phyloP scores from a whole-genome alignment of 2,329 filamentous ascomycete species.

The Ophidiomyces ophidiicola region DNA sequence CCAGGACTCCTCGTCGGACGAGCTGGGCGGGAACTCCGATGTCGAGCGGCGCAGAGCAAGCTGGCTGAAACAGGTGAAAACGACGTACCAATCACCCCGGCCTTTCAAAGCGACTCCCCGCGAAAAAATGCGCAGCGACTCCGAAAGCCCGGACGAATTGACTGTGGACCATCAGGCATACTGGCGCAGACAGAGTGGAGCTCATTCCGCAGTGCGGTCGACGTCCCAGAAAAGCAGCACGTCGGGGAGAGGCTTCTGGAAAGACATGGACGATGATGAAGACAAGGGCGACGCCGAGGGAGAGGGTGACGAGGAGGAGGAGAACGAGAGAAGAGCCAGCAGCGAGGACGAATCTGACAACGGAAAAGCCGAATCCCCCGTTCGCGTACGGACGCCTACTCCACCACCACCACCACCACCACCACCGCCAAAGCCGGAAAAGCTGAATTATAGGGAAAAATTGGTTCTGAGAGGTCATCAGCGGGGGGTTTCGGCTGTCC shows the following conservation, averaged over 20 bases:
- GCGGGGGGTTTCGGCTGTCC: slow-evolving; percentile 68
- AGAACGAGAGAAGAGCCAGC: slow-evolving; percentile 13
- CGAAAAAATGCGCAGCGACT: slow-evolving; percentile 18
- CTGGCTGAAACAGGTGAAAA: slow-evolving; percentile 19
- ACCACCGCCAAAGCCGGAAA: slow-evolving; percentile 40
- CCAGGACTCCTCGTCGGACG: slow-evolving; percentile 27
- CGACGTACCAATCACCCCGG: slow-evolving; percentile 10
- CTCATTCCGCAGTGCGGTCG: slow-evolving; percentile 16
- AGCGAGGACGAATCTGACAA: slow-evolving; percentile 13
- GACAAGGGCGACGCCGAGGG: slow-evolving; percentile 6
- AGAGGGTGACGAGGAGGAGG: slow-evolving; percentile 17
- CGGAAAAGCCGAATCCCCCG: slow-evolving; percentile 13
- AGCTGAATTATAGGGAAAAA: slow-evolving; percentile 55
- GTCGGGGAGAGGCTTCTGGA: too few species aligned
- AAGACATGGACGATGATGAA: slow-evolving; percentile 2
- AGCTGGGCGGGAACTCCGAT: slow-evolving; percentile 29
- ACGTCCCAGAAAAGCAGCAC: slow-evolving; percentile 17
- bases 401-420: slow-evolving; percentile 30
- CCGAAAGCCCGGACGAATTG: slow-evolving; percentile 37
- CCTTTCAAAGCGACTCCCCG: slow-evolving; percentile 5
- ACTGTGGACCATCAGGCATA: slow-evolving; percentile 28
- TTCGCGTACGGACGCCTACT: slow-evolving; percentile 19
- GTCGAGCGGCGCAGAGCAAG: slow-evolving; percentile 27
- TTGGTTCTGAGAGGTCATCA: slow-evolving; percentile 66
- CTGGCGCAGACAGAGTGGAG: slow-evolving; percentile 19